A percentile compares a stretch with the other conserved stretches of the same genome.
phyloP scores from a whole-genome alignment of 108 stramenopile genomes.

The Cyclostephanos invisitatus region DNA sequence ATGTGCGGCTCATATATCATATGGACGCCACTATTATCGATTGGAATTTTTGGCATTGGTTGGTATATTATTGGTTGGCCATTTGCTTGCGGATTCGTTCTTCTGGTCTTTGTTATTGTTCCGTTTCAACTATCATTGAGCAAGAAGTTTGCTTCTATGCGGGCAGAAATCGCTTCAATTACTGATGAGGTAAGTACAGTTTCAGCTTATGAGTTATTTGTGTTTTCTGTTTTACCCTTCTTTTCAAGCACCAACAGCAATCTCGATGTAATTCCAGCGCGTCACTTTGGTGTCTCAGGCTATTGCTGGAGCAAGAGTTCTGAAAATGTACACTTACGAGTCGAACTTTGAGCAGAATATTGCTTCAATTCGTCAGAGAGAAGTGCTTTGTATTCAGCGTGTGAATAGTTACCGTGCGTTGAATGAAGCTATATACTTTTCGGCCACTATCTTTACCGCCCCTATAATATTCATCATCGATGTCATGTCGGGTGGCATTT shows the following conservation, averaged over 20 bases:
- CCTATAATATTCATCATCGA: conserved; percentile 54
- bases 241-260: too few relatives aligned
- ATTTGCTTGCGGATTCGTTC: conserved; percentile 83
- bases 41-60: conserved; percentile 79
- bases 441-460: conserved; percentile 50
- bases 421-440: conserved; percentile 83
- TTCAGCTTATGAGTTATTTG: too few relatives aligned
- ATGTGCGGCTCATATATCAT: conserved; percentile 74
- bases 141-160: conserved; percentile 67
- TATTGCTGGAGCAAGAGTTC: conserved; percentile 80
- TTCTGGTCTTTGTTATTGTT: conserved; percentile 75
- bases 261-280: conserved; percentile 23
- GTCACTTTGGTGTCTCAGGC: conserved; percentile 90
- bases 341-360: conserved; percentile 73
- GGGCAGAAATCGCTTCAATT: conserved; percentile 73
- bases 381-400: conserved; percentile 63
- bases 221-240: too few relatives aligned
- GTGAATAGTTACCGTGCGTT: conserved; percentile 68
- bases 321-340: conserved; percentile 88
- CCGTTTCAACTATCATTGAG: conserved; percentile 81
- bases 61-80: conserved; percentile 71
- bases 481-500: conserved; percentile 44
- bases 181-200: conserved; percentile 70
- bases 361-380: conserved; percentile 55
- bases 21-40: conserved; percentile 82